Evolutionary conservation across 2,329 filamentous ascomycete species (phyloP), one percentile per base, ranked within the genome.

Genomic region (Xylaria sp.): DNA sequence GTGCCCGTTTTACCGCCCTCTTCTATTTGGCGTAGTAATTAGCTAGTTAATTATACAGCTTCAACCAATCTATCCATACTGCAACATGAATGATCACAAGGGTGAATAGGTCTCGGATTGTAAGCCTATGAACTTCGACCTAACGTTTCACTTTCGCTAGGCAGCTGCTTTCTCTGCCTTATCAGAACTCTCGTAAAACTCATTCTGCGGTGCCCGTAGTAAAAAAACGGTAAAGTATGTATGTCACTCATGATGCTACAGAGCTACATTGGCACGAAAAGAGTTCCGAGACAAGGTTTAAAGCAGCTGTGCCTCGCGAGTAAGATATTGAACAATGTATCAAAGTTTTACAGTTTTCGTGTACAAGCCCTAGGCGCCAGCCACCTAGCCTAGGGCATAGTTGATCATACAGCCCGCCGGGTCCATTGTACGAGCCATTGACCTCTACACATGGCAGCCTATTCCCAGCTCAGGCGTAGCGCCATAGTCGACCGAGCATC

Each of bases 331-430:
- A 27, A 47, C 11, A 47, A 46, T 23, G 21, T 27, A 48, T 58
- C 44, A n/a, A 19, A 8, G 9, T 57, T 57, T 49, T 51, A 54
- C 27, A 52, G 9, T 29, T 40, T 48, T 37, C 48, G 54, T 65
- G 37, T 63, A 65, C 63, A 65, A 29, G 17, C 25, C 41, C 43
- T 10, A 17, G 29, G 6, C 11, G 11, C 17, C 5, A 35, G 25
- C 9, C 23, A 44, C n/a, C 19, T 10, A 8, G 43, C 33, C 33
- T 25, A 40, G 31, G 53, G n/a, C 11, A 2, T 19, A 17, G 15
- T 27, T 51, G 40, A 53, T 51, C n/a, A 48, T 61, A 40, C 37
- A 58, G 27, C 29, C 44, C 27, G 4, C 11, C 21, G 9, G 25
- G 31, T 60, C 21, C 46, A 43, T 35, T 15, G n/a, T 35, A 25